These are phyloP conservation scores for Spatholobus suberectus DNA, from an alignment of 306 rosid genomes.

Conservation along the genomic window DNA sequence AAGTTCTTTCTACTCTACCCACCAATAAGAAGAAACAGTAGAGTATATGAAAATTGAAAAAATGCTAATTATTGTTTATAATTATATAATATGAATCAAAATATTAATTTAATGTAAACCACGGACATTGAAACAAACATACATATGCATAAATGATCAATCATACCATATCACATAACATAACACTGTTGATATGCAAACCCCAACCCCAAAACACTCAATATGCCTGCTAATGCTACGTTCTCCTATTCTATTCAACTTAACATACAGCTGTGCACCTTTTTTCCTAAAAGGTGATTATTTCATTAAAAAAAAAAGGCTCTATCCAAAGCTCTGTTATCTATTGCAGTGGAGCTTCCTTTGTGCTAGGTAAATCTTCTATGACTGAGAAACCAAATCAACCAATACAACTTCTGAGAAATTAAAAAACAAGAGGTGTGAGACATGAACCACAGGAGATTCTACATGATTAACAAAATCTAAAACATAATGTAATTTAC, in stretches of 20 bases:
- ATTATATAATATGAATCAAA: neutral
- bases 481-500: neutral
- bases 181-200: neutral
- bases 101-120: neutral
- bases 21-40: neutral
- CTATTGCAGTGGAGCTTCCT: neutral
- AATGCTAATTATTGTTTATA: neutral
- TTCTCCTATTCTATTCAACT: neutral
- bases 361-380: neutral
- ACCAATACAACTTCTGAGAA: neutral
- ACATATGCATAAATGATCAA: neutral
- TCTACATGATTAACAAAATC: neutral
- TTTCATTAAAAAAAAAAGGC: neutral
- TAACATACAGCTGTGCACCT: neutral
- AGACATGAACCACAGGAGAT: neutral
- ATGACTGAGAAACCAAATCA: neutral
- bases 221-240: neutral
- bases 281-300: neutral
- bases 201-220: neutral
- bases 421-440: neutral
- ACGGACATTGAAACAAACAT: neutral
- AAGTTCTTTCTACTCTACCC: neutral
- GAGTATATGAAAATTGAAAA: neutral
- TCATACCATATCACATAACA: neutral
- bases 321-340: neutral